These are phyloP conservation scores for Polygonum maritimum DNA, from an alignment of 148 eudicot species.

Conservation along the genomic window DNA sequence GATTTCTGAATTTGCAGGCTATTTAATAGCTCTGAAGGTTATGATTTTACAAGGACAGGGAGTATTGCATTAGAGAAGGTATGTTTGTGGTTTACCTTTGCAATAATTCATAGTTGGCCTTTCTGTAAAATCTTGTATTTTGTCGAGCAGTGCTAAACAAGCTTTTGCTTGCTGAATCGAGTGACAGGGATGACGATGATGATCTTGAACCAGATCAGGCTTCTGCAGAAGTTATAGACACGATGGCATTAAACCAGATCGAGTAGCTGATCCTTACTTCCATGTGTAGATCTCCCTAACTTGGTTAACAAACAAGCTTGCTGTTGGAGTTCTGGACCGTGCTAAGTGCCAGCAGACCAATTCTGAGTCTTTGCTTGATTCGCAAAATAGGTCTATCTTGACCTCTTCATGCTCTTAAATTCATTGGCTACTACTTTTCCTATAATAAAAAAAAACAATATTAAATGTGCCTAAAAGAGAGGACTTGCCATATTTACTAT, in stretches of 20 bases:
- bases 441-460: background rate
- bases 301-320: constrained; percentile 62
- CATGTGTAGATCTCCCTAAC: constrained; percentile 43
- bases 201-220: too few species aligned
- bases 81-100: too few species aligned
- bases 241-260: constrained; percentile 66
- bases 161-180: too few species aligned
- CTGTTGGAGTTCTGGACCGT: constrained; percentile 83
- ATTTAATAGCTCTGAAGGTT: too few species aligned
- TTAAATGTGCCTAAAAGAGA: background rate
- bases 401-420: background rate
- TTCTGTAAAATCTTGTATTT: too few species aligned
- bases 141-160: too few species aligned
- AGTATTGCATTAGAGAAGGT: too few species aligned
- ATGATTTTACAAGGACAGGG: too few species aligned
- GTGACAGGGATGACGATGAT: too few species aligned
- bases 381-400: constrained; percentile 40
- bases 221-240: constrained; percentile 15
- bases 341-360: constrained; percentile 46
- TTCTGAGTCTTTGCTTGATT: constrained; percentile 23
- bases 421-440: background rate
- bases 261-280: constrained; percentile 10
- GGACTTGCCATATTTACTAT: background rate
- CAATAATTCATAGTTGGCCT: too few species aligned
- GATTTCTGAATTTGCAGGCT: too few species aligned